Base-by-base conservation (phyloP, 371 early-diverging fungal genomes). In the Thermomucor indicae-seudaticae region DNA sequence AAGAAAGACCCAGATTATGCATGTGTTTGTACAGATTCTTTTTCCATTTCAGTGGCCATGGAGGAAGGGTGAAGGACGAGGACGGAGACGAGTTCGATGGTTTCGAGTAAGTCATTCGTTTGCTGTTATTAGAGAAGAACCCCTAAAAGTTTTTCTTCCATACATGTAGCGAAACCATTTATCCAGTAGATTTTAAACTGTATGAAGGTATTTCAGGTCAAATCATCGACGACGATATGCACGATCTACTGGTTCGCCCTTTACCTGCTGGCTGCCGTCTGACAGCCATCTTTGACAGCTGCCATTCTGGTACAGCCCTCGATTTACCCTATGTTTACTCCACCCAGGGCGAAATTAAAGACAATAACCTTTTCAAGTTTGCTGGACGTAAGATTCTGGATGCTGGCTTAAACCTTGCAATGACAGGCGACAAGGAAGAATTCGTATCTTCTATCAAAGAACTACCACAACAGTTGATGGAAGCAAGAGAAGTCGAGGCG, bases 11-110 rank as follows among this genome's bases (percentile, higher is more conserved):
- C n/a, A n/a, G n/a, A n/a, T n/a, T 25, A 16, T 23, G 6, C 20
- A 17, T 10, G 11, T 17, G 3, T 49, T 2, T 31, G 34, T 57
- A 24, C 55, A 82, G 83, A 22, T 80, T 87, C 68, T 86, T 92
- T 56, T 83, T 94, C 68, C 94, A 93, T 61, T 97, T 77, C 65
- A 88, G 87, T 54, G 97, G 96, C 6, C 96, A 96, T 67, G 96
- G 96, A 30, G 83, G 81, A 6, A 82, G 83, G 61, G 53, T 67
- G 6, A 59, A 63, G 41, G 92, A 91, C 70, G 43, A 44, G 8
- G 72, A 83, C 40, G 90, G 90, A 16, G 95, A 95, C 62, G 95
- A 96, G 55, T 78, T 81, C 34, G 95, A 94, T 60, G 91, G 92
- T 10, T 75, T 43, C 28, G 75, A 74, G 43, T 43, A 43, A 6